Evolutionary conservation across 306 rosid genomes (phyloP).

Genomic region (Arachis stenosperma): DNA sequence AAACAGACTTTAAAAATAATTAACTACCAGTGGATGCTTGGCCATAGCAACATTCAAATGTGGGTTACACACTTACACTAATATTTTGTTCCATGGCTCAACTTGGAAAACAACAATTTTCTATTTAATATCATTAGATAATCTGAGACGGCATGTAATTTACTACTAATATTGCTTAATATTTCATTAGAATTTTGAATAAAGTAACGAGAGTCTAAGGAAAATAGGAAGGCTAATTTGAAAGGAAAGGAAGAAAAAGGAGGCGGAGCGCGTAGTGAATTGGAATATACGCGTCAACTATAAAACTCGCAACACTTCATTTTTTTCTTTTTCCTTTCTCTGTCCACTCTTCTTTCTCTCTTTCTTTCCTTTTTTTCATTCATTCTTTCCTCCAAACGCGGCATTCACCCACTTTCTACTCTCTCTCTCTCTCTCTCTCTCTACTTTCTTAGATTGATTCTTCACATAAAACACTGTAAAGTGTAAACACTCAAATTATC

Average conservation of each 20-base stretch:
- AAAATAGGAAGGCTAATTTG: neutral
- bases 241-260: neutral
- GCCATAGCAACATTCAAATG: neutral
- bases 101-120: too few relatives aligned
- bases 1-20: neutral
- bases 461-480: neutral
- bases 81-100: too few relatives aligned
- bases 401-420: conserved; percentile 28
- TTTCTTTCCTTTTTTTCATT: conserved; percentile 38
- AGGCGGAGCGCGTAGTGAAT: neutral
- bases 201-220: neutral
- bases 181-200: too few relatives aligned
- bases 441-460: neutral
- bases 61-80: neutral
- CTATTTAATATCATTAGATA: too few relatives aligned
- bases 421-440: neutral
- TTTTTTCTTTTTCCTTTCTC: neutral
- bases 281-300: conserved; percentile 36
- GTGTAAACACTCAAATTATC: too few relatives aligned
- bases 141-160: too few relatives aligned
- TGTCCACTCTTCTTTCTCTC: conserved; percentile 28
- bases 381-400: conserved; percentile 49
- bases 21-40: neutral
- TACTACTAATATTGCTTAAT: too few relatives aligned
- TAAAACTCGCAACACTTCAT: conserved; percentile 4